Evolutionary conservation across 2,329 filamentous ascomycete species (phyloP).

Genomic region (Plectosphaerella plurivora): DNA sequence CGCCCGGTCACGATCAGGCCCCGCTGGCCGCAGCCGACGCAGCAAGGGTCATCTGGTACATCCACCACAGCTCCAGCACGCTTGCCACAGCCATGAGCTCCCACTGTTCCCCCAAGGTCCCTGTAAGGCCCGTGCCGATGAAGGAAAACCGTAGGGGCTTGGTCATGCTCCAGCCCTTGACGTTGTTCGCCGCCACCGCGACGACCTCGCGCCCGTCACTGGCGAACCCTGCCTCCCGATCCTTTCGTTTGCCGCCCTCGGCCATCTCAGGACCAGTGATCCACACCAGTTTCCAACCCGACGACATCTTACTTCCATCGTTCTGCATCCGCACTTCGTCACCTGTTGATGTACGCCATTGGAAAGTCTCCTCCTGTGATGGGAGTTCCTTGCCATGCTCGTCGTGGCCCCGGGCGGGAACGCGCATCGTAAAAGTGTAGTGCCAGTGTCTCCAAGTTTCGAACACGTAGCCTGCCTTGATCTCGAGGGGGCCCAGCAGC

Average conservation of each 20-base stretch:
- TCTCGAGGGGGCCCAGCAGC: background rate
- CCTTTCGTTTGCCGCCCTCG: no score
- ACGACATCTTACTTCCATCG: conserved; percentile 1
- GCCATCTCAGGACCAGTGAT: background rate
- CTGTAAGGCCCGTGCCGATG: conserved; percentile 10
- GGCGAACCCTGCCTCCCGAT: conserved; percentile 3
- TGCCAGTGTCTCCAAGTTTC: background rate
- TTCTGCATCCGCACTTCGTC: conserved; percentile 8
- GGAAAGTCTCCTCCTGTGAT: conserved; percentile 5
- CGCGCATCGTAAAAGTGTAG: conserved; percentile 2
- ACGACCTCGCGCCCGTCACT: conserved; percentile 13
- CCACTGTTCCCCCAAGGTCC: conserved; percentile 8
- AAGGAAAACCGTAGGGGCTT: conserved; percentile 8
- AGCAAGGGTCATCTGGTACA: background rate
- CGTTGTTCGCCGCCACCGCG: conserved; percentile 9
- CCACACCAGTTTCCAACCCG: conserved; percentile 12
- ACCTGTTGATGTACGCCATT: conserved; percentile 9
- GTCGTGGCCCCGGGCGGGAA: background rate
- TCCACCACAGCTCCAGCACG: conserved; percentile 7
- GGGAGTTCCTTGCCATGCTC: background rate
- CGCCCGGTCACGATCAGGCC: no score
- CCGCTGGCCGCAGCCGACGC: background rate
- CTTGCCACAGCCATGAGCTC: conserved; percentile 3
- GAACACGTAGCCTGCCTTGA: background rate
- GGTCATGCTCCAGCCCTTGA: conserved; percentile 7